Conservation (phyloP, 345 rosid species). For the Hirschfeldia incana region DNA sequence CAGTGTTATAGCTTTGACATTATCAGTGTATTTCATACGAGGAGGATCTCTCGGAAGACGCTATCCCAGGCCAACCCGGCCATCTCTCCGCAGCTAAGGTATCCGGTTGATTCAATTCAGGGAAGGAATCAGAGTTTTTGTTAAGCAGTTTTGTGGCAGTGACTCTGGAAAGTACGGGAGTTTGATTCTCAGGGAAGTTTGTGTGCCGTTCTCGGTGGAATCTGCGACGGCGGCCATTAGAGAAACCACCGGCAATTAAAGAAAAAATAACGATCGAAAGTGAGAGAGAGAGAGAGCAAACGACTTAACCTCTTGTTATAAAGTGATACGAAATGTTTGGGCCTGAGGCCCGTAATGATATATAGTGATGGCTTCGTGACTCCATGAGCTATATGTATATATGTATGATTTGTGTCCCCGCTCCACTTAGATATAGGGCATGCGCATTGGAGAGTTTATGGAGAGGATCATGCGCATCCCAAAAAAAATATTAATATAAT, state of each 20-base stretch:
- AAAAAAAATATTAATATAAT: too few species aligned
- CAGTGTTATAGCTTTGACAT: conserved; percentile 57
- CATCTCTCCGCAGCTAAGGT: conserved; percentile 46
- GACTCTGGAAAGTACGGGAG: not conserved
- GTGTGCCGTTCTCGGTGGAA: conserved; percentile 23
- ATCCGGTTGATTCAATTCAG: not conserved
- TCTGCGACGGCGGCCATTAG: conserved; percentile 38
- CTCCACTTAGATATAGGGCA: too few species aligned
- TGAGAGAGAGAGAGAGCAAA: not conserved
- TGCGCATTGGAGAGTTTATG: too few species aligned
- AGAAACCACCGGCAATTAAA: conserved; percentile 10
- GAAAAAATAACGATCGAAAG: not conserved
- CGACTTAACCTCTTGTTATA: conserved; percentile 18
- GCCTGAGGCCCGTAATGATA: not conserved
- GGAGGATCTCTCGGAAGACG: conserved; percentile 77
- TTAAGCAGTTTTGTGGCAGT: not conserved
- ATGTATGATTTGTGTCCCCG: too few species aligned
- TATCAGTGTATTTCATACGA: conserved; percentile 57
- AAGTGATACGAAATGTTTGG: not conserved
- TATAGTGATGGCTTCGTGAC: too few species aligned
- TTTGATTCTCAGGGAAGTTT: conserved; percentile 23
- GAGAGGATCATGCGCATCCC: too few species aligned
- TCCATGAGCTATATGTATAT: too few species aligned
- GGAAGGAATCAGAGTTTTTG: not conserved
- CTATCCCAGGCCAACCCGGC: conserved; percentile 97